Percentiles rank a stretch among this genome's conserved stretches.
Conservation (phyloP, 2,329 filamentous ascomycete species). For the Hypoxylon sp. region DNA sequence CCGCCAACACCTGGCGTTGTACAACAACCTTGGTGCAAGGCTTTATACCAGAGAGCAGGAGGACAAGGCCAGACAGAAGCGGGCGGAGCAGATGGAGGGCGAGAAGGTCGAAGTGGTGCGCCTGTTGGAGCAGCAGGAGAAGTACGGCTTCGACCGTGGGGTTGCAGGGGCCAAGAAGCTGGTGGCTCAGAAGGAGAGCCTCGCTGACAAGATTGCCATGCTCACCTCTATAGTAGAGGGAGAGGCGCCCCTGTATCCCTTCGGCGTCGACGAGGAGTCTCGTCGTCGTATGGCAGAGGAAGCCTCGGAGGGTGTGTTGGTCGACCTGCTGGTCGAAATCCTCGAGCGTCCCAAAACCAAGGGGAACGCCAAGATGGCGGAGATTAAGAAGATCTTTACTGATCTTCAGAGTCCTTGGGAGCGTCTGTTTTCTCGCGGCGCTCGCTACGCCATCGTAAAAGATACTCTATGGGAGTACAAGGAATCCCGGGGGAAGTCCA, state of each 20-base stretch:
- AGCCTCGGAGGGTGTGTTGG: background rate
- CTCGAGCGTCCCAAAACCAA: background rate
- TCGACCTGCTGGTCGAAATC: background rate
- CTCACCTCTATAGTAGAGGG: background rate
- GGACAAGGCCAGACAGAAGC: background rate
- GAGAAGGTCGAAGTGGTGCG: background rate
- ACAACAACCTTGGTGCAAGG: background rate
- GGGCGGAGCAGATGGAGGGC: background rate
- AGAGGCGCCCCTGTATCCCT: background rate
- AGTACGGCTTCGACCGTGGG: background rate
- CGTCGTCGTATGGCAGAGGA: background rate
- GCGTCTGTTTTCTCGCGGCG: background rate
- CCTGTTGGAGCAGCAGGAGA: background rate
- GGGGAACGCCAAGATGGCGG: background rate
- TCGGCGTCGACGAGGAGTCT: background rate
- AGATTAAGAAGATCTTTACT: background rate
- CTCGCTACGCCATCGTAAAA: background rate
- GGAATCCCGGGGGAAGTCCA: too few species aligned
- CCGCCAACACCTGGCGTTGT: background rate
- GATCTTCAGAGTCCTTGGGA: constrained; percentile 1
- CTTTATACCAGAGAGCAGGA: background rate
- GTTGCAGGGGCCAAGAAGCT: background rate
- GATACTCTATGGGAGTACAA: background rate
- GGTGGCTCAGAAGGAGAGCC: background rate
- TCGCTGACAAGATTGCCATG: background rate